Percentiles rank a stretch among this genome's conserved stretches.
Conservation (phyloP, 495 filamentous ascomycete species). For the Lasiosphaeria ovina region DNA sequence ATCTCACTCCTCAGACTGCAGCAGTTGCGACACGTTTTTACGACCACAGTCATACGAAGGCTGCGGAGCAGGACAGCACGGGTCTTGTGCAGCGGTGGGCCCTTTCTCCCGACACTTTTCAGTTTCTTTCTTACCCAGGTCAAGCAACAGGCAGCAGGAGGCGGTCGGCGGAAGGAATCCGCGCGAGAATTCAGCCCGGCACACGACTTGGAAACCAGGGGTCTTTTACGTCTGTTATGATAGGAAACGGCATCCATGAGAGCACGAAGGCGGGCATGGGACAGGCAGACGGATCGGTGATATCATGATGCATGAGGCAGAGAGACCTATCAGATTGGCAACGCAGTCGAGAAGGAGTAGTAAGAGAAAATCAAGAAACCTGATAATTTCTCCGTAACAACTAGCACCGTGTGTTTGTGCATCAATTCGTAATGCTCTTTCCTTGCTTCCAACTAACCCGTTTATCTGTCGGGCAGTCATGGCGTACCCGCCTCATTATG, state of each 20-base stretch:
- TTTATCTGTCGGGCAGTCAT: no score
- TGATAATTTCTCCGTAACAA: background rate
- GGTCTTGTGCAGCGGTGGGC: no score
- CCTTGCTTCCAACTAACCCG: background rate
- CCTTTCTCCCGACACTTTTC: no score
- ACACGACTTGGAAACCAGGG: background rate
- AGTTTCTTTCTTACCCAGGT: no score
- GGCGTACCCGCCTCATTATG: no score
- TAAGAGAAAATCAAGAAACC: background rate
- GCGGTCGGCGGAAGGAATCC: no score
- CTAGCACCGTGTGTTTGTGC: background rate
- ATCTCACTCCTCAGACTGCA: background rate
- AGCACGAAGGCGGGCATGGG: background rate
- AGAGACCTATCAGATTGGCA: slow-evolving; percentile 2
- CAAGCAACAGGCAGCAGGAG: background rate
- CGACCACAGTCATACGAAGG: background rate
- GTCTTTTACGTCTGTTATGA: slow-evolving; percentile 1
- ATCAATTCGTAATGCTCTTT: background rate
- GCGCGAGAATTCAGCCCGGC: no score
- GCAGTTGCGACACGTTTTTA: background rate
- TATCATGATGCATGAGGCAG: background rate
- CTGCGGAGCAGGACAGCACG: no score
- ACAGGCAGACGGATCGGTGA: no score
- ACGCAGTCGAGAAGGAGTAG: background rate
- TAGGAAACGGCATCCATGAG: background rate